phyloP scores from a whole-genome alignment of 192 early-diverging fungal species.

The Umbelopsis isabellina region DNA sequence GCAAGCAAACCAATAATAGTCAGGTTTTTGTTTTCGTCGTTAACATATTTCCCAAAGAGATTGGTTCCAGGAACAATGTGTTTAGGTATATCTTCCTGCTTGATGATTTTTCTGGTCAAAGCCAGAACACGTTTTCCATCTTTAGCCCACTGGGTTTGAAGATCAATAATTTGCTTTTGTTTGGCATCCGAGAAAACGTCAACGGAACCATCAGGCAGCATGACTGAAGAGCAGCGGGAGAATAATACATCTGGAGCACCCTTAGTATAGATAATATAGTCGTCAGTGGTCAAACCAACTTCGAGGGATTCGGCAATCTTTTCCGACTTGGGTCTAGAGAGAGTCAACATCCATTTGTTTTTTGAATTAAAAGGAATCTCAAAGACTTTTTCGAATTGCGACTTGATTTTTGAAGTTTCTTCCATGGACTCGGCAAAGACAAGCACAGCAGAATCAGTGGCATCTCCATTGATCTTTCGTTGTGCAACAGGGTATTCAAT shows the following conservation, averaged over 20 bases:
- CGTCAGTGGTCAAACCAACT: slow-evolving; percentile 25
- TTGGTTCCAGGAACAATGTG: slow-evolving; percentile 16
- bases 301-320: slow-evolving; percentile 18
- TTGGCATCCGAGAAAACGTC: slow-evolving; percentile 44
- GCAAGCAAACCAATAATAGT: slow-evolving; percentile 76
- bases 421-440: slow-evolving; percentile 62
- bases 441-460: slow-evolving; percentile 84
- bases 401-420: slow-evolving; percentile 6
- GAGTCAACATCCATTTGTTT: slow-evolving; percentile 76
- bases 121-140: slow-evolving; percentile 64
- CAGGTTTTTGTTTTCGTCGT: slow-evolving; percentile 51
- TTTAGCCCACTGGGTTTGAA: slow-evolving; percentile 59
- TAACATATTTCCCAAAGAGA: slow-evolving; percentile 32
- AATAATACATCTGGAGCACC: slow-evolving; percentile 83
- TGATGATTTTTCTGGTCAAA: slow-evolving; percentile 30
- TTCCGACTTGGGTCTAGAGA: slow-evolving; percentile 29
- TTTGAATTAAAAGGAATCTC: slow-evolving; percentile 77
- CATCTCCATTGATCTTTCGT: slow-evolving; percentile 74
- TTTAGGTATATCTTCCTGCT: slow-evolving; percentile 2
- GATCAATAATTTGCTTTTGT: slow-evolving; percentile 36
- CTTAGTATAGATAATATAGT: slow-evolving; percentile 65
- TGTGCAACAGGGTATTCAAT: slow-evolving; percentile 45
- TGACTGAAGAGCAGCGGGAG: slow-evolving; percentile 42
- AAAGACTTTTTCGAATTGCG: slow-evolving; percentile 37
- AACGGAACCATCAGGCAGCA: slow-evolving; percentile 46